These are phyloP conservation scores for Suillus variegatus DNA, from an alignment of 768 basidiomycete species.

Conservation along the genomic window DNA sequence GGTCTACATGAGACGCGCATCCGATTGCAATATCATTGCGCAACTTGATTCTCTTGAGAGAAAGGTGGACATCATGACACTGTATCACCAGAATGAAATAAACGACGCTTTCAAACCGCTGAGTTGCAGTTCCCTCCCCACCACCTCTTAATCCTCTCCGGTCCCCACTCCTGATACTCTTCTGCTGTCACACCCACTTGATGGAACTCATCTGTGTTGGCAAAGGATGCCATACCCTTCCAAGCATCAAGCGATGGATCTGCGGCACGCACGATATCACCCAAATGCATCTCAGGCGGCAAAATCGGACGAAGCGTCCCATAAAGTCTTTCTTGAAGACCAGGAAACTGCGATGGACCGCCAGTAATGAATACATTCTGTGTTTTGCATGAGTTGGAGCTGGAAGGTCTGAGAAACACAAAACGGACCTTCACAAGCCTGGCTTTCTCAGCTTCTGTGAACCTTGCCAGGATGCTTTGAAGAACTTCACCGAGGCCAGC, in stretches of 20 bases:
- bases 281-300: slow-evolving; percentile 76
- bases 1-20: no score
- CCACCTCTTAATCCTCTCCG: slow-evolving; percentile 85
- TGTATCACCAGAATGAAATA: background rate
- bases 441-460: slow-evolving; percentile 64
- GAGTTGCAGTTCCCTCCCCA: slow-evolving; percentile 90
- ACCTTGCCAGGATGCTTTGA: slow-evolving; percentile 77
- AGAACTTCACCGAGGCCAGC: slow-evolving; percentile 94
- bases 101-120: slow-evolving; percentile 8
- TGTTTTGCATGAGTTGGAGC: background rate
- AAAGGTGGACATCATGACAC: no score
- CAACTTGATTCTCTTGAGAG: no score
- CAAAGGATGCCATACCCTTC: slow-evolving; percentile 88
- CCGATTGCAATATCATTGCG: no score
- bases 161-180: slow-evolving; percentile 91
- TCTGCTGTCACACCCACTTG: slow-evolving; percentile 63
- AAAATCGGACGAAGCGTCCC: slow-evolving; percentile 80
- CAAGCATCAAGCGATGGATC: slow-evolving; percentile 82
- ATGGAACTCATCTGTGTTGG: slow-evolving; percentile 54
- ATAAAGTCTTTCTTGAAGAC: slow-evolving; percentile 67
- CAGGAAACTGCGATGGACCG: slow-evolving; percentile 71
- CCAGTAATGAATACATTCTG: slow-evolving; percentile 94
- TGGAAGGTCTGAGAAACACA: background rate
- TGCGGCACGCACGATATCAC: slow-evolving; percentile 54
- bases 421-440: slow-evolving; percentile 71